Percentiles rank a stretch among this genome's conserved stretches.
Conservation (phyloP, 1,284 basidiomycete species). For the Boletellus dicymbophilus region DNA sequence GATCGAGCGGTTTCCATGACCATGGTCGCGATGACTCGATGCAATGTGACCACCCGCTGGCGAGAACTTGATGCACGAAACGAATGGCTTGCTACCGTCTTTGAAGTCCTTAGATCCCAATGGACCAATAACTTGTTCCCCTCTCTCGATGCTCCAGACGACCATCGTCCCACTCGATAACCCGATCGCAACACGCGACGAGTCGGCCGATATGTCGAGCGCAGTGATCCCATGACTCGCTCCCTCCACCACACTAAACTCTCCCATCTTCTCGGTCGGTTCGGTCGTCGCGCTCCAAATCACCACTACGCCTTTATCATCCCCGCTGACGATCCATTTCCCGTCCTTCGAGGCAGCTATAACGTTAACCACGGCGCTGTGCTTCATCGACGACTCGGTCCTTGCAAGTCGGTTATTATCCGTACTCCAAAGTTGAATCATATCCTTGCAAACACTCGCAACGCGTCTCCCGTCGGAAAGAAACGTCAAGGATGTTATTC, state of each 20-base stretch:
- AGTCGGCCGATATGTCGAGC: slow-evolving; percentile 2
- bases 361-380: background rate
- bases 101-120: background rate
- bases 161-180: background rate
- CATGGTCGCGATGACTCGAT: slow-evolving; percentile 2
- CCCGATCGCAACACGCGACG: background rate
- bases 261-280: background rate
- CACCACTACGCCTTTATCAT: background rate
- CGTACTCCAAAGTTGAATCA: background rate
- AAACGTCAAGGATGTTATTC: background rate
- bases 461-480: background rate
- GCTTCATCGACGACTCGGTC: background rate
- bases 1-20: slow-evolving; percentile 1
- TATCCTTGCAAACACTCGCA: background rate
- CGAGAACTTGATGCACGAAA: slow-evolving; percentile 16
- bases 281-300: slow-evolving; percentile 2
- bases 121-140: background rate
- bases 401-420: background rate
- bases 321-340: slow-evolving; percentile 8
- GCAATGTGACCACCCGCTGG: slow-evolving; percentile 12
- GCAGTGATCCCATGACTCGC: background rate
- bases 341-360: slow-evolving; percentile 10
- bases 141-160: background rate
- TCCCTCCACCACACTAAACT: background rate
- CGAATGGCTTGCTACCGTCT: background rate